These are phyloP conservation scores for Centaurea solstitialis DNA, from an alignment of 129 eudicot genomes.

Conservation along the genomic window DNA sequence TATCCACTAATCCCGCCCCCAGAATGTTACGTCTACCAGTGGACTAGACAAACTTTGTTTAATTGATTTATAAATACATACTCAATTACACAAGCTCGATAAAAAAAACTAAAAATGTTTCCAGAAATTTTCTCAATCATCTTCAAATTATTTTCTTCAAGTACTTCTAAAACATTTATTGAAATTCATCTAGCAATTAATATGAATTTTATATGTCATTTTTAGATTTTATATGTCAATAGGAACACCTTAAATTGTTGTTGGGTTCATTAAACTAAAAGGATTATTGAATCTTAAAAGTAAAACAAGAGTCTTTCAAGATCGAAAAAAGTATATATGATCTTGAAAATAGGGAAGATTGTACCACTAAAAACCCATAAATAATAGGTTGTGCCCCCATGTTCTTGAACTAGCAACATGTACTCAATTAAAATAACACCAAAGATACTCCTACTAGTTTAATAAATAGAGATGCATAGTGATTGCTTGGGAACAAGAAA, in stretches of 20 bases:
- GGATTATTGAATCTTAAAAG: background rate
- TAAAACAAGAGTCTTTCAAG: background rate
- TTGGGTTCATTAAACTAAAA: background rate
- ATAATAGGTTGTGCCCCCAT: constrained; percentile 44
- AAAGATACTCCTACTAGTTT: constrained; percentile 1
- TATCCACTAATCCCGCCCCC: too few relatives aligned
- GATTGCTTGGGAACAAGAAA: constrained; percentile 40
- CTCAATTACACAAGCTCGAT: background rate
- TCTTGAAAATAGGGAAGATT: background rate
- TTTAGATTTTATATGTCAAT: background rate
- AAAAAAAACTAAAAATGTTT: background rate
- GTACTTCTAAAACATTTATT: background rate
- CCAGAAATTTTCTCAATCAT: background rate
- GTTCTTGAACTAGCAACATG: constrained; percentile 54
- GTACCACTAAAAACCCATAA: constrained; percentile 10
- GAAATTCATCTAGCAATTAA: background rate
- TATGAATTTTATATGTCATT: too few relatives aligned
- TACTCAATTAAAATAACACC: constrained; percentile 6
- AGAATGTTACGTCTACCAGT: too few relatives aligned
- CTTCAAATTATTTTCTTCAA: background rate
- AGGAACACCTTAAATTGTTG: background rate
- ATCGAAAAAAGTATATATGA: background rate
- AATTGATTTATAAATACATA: background rate
- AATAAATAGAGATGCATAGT: constrained; percentile 19
- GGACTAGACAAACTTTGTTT: too few relatives aligned